Evolutionary conservation across 768 basidiomycete species (phyloP).

Genomic region (Hygrophoropsis aurantiaca): DNA sequence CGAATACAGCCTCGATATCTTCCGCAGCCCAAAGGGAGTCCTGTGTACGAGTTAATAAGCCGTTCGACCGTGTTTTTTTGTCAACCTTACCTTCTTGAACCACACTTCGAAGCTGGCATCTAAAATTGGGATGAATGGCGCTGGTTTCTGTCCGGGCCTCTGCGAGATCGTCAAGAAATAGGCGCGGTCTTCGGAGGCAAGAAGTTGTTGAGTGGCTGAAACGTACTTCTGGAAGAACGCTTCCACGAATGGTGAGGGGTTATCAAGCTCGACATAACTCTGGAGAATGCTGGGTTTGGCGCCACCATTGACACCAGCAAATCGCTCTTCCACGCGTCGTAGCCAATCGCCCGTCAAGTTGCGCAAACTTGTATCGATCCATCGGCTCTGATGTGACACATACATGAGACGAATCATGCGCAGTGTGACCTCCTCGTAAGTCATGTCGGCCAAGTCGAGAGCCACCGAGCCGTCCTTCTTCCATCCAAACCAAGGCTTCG

Average conservation of each 20-base stretch:
- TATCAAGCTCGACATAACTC: constrained; percentile 81
- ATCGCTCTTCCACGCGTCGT: constrained; percentile 92
- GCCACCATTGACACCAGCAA: constrained; percentile 84
- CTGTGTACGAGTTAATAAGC: too few relatives aligned
- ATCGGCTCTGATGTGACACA: constrained; percentile 85
- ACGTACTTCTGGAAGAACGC: constrained; percentile 86
- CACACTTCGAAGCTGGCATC: constrained; percentile 94
- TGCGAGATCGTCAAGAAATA: constrained; percentile 97
- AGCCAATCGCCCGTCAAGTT: constrained; percentile 98
- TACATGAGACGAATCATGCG: constrained; percentile 95
- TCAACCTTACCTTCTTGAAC: constrained; percentile 99
- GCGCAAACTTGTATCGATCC: constrained; percentile 89
- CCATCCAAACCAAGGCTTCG: constrained; percentile 96
- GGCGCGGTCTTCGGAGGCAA: constrained; percentile 90
- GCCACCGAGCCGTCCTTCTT: constrained; percentile 90
- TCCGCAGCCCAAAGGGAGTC: constrained; percentile 98
- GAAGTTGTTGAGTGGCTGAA: constrained; percentile 77
- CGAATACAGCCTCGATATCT: constrained; percentile 98
- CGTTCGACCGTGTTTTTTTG: too few relatives aligned
- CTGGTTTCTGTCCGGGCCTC: constrained; percentile 96
- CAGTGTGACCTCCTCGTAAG: constrained; percentile 93
- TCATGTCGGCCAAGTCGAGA: constrained; percentile 92
- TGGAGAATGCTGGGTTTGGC: constrained; percentile 81
- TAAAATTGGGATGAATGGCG: constrained; percentile 95
- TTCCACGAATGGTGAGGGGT: constrained; percentile 74